Percentiles rank a stretch among this genome's conserved stretches.
Evolutionary conservation across 2,329 filamentous ascomycete species (phyloP).

Genomic region (Aspergillus brasiliensis): DNA sequence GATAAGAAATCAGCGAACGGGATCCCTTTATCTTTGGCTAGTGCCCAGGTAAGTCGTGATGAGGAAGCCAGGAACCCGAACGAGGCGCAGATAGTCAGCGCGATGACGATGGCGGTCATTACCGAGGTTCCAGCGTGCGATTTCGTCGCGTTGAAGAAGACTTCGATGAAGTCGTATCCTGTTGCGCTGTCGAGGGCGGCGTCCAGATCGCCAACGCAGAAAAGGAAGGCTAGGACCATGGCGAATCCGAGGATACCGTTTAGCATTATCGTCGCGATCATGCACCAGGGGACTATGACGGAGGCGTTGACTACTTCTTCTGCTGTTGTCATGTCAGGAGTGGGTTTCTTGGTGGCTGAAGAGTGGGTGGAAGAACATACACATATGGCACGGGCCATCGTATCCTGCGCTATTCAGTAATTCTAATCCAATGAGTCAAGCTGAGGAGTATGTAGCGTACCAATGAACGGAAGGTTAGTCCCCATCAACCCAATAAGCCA

Average conservation of each 20-base stretch:
- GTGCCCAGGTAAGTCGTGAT: constrained; percentile 45
- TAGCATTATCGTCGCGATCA: constrained; percentile 6
- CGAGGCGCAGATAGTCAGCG: constrained; percentile 42
- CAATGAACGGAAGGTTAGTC: constrained; percentile 1
- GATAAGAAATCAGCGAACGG: constrained; percentile 46
- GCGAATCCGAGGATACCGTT: constrained; percentile 3
- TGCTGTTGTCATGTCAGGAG: neutral
- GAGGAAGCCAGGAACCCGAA: constrained; percentile 43
- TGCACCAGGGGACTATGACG: constrained; percentile 8
- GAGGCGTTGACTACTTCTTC: constrained; percentile 14
- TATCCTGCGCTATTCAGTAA: neutral
- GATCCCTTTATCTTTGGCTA: constrained; percentile 47
- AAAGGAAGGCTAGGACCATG: constrained; percentile 48
- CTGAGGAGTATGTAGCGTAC: neutral
- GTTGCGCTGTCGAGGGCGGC: constrained; percentile 43
- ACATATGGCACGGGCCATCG: constrained; percentile 4
- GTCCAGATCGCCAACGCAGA: constrained; percentile 34
- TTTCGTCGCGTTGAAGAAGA: constrained; percentile 40
- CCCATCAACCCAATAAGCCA: constrained; percentile 3
- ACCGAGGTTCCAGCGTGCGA: constrained; percentile 26
- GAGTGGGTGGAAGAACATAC: neutral
- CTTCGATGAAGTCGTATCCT: constrained; percentile 50
- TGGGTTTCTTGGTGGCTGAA: neutral
- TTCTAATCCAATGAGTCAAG: neutral
- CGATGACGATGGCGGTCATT: constrained; percentile 44